These are phyloP conservation scores for Carex sylvatica DNA, from an alignment of 202 grass and related monocot genomes.

Conservation along the genomic window DNA sequence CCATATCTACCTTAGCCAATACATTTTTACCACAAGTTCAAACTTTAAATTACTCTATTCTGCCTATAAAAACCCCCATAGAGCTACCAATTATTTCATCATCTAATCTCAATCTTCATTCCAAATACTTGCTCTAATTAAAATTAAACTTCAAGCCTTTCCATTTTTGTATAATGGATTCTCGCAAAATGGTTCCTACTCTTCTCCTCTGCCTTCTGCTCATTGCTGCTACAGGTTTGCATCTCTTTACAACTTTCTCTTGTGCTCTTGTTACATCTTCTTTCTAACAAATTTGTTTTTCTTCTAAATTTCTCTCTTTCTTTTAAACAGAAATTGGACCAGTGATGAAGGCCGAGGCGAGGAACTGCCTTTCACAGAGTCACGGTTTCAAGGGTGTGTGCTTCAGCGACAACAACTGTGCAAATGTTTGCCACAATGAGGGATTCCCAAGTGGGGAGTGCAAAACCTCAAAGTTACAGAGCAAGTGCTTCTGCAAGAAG, in stretches of 20 bases:
- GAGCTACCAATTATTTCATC: background rate
- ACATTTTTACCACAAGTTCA: background rate
- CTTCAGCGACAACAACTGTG: conserved; percentile 43
- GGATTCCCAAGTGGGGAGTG: conserved; percentile 52
- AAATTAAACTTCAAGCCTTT: background rate
- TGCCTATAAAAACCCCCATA: conserved; percentile 18
- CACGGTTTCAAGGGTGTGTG: conserved; percentile 47
- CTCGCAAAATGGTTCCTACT: conserved; percentile 30
- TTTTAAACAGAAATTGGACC: conserved; percentile 43
- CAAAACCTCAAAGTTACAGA: conserved; percentile 28
- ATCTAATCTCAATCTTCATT: background rate
- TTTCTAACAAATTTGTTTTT: too few relatives aligned
- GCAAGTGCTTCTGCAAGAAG: conserved; percentile 66
- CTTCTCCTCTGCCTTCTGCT: conserved; percentile 43
- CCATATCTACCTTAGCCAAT: background rate
- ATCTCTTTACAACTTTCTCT: background rate
- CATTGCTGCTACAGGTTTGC: conserved; percentile 40
- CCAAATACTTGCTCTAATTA: background rate
- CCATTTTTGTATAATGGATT: conserved; percentile 3
- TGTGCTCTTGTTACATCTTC: background rate
- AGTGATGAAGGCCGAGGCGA: conserved; percentile 44
- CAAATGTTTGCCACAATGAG: conserved; percentile 58
- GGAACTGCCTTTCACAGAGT: conserved; percentile 68
- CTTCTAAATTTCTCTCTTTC: too few relatives aligned
- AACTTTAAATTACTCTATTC: background rate